Evolutionary conservation across 805 yeast species (phyloP).

Genomic region (Pichia insulana): DNA sequence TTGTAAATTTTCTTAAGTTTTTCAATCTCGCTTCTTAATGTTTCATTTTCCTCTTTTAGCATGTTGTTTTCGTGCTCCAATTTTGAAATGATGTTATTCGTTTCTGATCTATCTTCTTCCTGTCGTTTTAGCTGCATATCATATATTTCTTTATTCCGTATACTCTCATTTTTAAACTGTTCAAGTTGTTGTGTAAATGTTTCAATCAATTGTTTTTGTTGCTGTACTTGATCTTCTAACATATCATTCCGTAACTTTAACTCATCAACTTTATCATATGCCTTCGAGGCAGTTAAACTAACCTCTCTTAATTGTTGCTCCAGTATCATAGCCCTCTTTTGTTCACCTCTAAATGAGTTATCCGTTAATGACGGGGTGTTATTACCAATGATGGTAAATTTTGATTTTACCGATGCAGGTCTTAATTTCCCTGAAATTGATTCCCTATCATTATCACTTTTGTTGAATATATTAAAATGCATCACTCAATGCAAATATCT

Average conservation of each 20-base stretch:
- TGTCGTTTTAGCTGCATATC: conserved; percentile 7
- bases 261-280: conserved; percentile 23
- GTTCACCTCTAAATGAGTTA: conserved; percentile 18
- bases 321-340: conserved; percentile 15
- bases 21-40: conserved; percentile 4
- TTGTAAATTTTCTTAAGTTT: conserved; percentile 4
- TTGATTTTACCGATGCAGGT: conserved; percentile 10
- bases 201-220: conserved; percentile 21
- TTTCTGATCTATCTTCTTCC: not conserved
- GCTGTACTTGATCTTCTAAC: conserved; percentile 21
- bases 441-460: not conserved
- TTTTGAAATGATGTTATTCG: not conserved
- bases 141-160: conserved; percentile 3
- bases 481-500: not conserved
- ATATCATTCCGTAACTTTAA: conserved; percentile 16
- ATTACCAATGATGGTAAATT: conserved; percentile 1
- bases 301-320: conserved; percentile 19
- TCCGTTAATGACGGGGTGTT: conserved; percentile 17
- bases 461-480: conserved; percentile 5
- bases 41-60: conserved; percentile 2
- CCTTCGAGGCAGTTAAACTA: conserved; percentile 21
- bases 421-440: not conserved
- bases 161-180: conserved; percentile 1
- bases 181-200: conserved; percentile 19
- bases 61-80: conserved; percentile 4